Evolutionary conservation across 140 eudicot genomes (phyloP).

Genomic region (Stevia rebaudiana): DNA sequence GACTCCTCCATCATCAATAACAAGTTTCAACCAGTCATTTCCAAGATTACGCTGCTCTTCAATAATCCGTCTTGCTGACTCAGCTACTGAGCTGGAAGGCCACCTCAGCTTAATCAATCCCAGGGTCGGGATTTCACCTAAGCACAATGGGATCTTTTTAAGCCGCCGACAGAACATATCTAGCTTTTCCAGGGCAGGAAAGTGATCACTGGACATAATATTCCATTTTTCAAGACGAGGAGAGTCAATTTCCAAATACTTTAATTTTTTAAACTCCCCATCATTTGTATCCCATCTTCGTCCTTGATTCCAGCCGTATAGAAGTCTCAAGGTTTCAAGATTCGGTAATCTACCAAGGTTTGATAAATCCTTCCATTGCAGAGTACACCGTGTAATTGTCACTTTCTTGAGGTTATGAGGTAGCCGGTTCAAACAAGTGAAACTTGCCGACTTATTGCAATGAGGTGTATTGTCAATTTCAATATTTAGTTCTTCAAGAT

Average conservation of each 20-base stretch:
- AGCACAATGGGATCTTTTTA: too few relatives aligned
- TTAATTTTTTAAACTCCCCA: slow-evolving; percentile 13
- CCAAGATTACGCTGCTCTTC: slow-evolving; percentile 20
- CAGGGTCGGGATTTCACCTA: slow-evolving; percentile 15
- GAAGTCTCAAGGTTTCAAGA: slow-evolving; percentile 9
- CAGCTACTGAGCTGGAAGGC: neutral
- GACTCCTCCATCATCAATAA: slow-evolving; percentile 5
- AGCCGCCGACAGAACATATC: slow-evolving; percentile 18
- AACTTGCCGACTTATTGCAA: too few relatives aligned
- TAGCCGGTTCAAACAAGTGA: too few relatives aligned
- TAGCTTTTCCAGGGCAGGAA: slow-evolving; percentile 23
- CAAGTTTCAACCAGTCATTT: slow-evolving; percentile 15
- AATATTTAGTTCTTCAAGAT: slow-evolving; percentile 10
- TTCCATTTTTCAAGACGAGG: slow-evolving; percentile 20
- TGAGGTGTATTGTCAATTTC: too few relatives aligned
- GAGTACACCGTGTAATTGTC: too few relatives aligned
- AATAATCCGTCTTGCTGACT: slow-evolving; percentile 10
- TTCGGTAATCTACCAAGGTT: slow-evolving; percentile 17
- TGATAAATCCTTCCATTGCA: too few relatives aligned
- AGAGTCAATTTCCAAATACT: slow-evolving; percentile 12
- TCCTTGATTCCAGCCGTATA: slow-evolving; percentile 12
- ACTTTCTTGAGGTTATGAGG: too few relatives aligned
- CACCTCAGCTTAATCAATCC: neutral
- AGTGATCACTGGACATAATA: slow-evolving; percentile 22
- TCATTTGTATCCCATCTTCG: too few relatives aligned